Percentiles rank a stretch among this genome's conserved stretches.
phyloP scores from a whole-genome alignment of 108 stramenopile species.

The Fragilaria crotonensis region DNA sequence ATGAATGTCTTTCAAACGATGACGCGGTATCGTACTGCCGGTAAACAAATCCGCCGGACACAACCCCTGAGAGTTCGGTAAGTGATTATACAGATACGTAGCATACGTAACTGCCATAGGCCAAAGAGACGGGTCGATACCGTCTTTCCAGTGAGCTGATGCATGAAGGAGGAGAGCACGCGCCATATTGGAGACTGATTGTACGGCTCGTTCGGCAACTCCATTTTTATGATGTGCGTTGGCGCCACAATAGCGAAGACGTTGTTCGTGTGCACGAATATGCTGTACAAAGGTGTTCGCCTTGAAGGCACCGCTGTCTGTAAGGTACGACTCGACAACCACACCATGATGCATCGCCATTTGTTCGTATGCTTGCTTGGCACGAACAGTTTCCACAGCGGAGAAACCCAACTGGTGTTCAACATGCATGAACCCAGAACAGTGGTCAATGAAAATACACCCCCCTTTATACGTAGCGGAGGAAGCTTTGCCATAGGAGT shows the following conservation, averaged over 20 bases:
- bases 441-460: slow-evolving; percentile 34
- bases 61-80: slow-evolving; percentile 13
- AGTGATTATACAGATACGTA: slow-evolving; percentile 11
- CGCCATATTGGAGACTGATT: slow-evolving; percentile 9
- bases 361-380: slow-evolving; percentile 20
- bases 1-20: neutral
- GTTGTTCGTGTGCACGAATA: neutral
- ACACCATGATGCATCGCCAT: slow-evolving; percentile 8
- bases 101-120: slow-evolving; percentile 18
- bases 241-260: neutral
- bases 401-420: slow-evolving; percentile 12
- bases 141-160: slow-evolving; percentile 1
- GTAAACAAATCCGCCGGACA: slow-evolving; percentile 25
- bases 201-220: slow-evolving; percentile 14
- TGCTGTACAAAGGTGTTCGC: neutral
- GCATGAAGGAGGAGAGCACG: slow-evolving; percentile 14
- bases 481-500: slow-evolving; percentile 19
- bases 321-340: slow-evolving; percentile 4
- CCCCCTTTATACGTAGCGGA: slow-evolving; percentile 5
- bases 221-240: slow-evolving; percentile 21
- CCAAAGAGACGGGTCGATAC: slow-evolving; percentile 1
- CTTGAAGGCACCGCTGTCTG: slow-evolving; percentile 16
- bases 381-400: slow-evolving; percentile 13
- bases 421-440: slow-evolving; percentile 11
- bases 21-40: neutral